Conservation (phyloP, 148 eudicot species). For the Fagopyrum tataricum region DNA sequence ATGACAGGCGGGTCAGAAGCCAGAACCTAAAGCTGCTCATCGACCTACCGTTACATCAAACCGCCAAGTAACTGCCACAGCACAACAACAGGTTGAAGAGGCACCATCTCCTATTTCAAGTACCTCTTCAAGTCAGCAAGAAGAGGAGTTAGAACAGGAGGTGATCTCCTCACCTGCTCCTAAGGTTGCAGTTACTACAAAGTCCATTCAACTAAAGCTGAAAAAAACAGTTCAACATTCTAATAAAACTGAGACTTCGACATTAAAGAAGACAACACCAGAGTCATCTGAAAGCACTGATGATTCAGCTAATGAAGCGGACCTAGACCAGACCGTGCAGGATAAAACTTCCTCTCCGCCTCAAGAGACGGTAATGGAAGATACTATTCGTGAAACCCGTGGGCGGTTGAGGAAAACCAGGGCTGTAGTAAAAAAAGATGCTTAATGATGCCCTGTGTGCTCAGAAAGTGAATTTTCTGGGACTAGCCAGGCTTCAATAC, state of each 20-base stretch:
- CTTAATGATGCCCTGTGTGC: neutral
- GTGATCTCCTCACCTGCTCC: conserved; percentile 21
- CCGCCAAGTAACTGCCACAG: neutral
- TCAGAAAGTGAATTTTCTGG: neutral
- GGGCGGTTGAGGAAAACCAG: conserved; percentile 65
- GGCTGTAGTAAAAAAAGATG: conserved; percentile 17
- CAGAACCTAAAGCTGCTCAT: conserved; percentile 11
- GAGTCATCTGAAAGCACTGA: conserved; percentile 21
- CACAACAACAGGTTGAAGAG: conserved; percentile 27
- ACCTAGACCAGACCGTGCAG: conserved; percentile 30
- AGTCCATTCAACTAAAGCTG: conserved; percentile 6
- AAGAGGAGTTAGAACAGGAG: conserved; percentile 25
- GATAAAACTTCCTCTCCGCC: conserved; percentile 32
- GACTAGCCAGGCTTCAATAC: neutral
- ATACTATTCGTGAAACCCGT: conserved; percentile 50
- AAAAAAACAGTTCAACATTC: conserved; percentile 13
- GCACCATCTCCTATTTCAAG: conserved; percentile 56
- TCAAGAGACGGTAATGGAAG: conserved; percentile 47
- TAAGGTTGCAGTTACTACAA: conserved; percentile 28
- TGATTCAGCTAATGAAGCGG: conserved; percentile 26
- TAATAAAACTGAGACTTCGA: conserved; percentile 24
- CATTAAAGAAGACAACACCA: conserved; percentile 30
- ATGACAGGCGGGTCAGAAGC: neutral
- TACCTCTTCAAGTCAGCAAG: conserved; percentile 29
- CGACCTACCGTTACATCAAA: conserved; percentile 22